phyloP scores from a whole-genome alignment of 148 eudicot species.

The Persicaria maculosa region DNA sequence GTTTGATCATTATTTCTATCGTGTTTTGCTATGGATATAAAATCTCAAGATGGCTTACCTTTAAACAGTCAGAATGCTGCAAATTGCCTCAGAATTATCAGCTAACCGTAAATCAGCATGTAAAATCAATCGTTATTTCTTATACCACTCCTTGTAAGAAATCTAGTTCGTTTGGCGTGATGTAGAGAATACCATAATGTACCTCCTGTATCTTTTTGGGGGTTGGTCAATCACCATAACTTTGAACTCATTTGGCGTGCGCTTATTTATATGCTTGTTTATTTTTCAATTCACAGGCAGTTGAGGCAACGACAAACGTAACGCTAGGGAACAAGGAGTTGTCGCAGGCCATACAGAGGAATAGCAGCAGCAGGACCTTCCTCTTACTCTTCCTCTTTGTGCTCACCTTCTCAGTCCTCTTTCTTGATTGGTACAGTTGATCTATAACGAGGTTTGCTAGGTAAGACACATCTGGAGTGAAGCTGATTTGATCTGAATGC shows the following conservation, averaged over 20 bases:
- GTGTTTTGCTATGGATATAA: neutral
- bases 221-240: neutral
- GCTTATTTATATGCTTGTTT: neutral
- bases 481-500: neutral
- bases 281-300: constrained; percentile 41
- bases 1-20: neutral
- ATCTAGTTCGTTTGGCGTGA: no score
- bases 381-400: constrained; percentile 75
- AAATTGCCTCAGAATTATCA: neutral
- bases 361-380: constrained; percentile 88
- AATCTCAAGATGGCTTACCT: neutral
- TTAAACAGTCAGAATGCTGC: no score
- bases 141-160: no score
- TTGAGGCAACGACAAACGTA: constrained; percentile 85
- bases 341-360: constrained; percentile 76
- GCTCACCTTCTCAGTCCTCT: constrained; percentile 69
- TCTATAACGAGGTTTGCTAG: neutral
- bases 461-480: constrained; percentile 1
- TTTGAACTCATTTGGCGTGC: neutral
- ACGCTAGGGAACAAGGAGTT: constrained; percentile 89
- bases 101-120: neutral
- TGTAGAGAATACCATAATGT: neutral
- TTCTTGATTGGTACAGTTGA: constrained; percentile 90
- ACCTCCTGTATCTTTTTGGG: no score
- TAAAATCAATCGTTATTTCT: neutral